These are phyloP conservation scores for Lecanicillium sp. DNA, from an alignment of 2,329 filamentous ascomycete genomes.

Conservation along the genomic window DNA sequence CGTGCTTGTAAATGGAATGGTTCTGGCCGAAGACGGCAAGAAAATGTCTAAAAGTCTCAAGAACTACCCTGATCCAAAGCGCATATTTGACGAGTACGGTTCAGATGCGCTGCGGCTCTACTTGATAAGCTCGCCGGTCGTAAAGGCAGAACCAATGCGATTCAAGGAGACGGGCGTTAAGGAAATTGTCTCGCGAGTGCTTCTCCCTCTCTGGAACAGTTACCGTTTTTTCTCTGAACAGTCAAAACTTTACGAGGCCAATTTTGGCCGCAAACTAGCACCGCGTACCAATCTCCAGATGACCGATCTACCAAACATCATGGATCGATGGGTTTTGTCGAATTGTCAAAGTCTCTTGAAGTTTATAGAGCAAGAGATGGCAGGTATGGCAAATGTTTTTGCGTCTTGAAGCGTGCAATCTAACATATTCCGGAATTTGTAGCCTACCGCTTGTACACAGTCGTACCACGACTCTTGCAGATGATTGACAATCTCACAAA, in stretches of 20 bases:
- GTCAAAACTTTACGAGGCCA: conserved; percentile 14
- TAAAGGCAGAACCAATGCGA: conserved; percentile 17
- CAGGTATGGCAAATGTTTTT: conserved; percentile 34
- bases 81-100: conserved; percentile 15
- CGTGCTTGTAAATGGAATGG: conserved; percentile 19
- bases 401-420: no score
- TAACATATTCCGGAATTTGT: no score
- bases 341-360: conserved; percentile 77
- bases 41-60: conserved; percentile 22
- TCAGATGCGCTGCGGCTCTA: conserved; percentile 20
- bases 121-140: conserved; percentile 20
- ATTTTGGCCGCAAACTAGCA: conserved; percentile 13
- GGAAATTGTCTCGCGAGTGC: conserved; percentile 16
- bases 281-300: conserved; percentile 10
- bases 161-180: conserved; percentile 19
- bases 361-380: conserved; percentile 84
- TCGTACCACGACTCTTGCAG: conserved; percentile 67
- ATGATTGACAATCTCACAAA: conserved; percentile 84
- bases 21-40: conserved; percentile 20
- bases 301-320: conserved; percentile 40
- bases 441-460: conserved; percentile 70
- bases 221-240: conserved; percentile 20
- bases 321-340: conserved; percentile 86
- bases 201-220: conserved; percentile 20
- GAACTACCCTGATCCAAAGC: conserved; percentile 17